These are phyloP conservation scores for Eutrema japonicum DNA, from an alignment of 345 rosid genomes.

Conservation along the genomic window DNA sequence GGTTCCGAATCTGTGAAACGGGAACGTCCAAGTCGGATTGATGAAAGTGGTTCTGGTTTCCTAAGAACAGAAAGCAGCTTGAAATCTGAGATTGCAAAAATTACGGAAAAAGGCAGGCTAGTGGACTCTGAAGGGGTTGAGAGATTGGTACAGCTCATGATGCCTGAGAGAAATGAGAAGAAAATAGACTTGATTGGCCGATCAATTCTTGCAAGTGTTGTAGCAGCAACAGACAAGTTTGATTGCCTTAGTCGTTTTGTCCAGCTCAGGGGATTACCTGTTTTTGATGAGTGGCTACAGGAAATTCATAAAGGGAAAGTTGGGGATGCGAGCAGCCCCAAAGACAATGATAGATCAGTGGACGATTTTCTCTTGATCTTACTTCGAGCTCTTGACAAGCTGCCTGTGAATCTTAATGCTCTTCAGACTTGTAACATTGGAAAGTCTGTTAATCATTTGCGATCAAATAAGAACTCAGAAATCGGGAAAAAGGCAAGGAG, in stretches of 20 bases:
- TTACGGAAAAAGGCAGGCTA: constrained; percentile 81
- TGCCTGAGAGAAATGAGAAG: constrained; percentile 68
- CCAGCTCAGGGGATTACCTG: constrained; percentile 81
- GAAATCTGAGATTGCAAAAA: constrained; percentile 72
- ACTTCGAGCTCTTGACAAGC: constrained; percentile 89
- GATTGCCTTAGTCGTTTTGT: constrained; percentile 87
- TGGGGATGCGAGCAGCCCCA: constrained; percentile 67
- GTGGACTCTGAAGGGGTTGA: constrained; percentile 80
- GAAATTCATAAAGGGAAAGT: constrained; percentile 89
- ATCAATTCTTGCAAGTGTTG: constrained; percentile 67
- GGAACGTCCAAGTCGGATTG: constrained; percentile 66
- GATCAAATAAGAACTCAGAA: constrained; percentile 76
- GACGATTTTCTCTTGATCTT: constrained; percentile 81
- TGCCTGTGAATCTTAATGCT: constrained; percentile 92
- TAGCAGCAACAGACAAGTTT: constrained; percentile 80
- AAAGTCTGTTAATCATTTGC: constrained; percentile 87
- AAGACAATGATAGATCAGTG: constrained; percentile 45
- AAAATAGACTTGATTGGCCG: constrained; percentile 72
- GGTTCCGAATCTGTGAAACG: constrained; percentile 70
- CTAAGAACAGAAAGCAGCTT: constrained; percentile 59
- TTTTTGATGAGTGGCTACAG: constrained; percentile 97
- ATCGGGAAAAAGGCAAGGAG: constrained; percentile 93
- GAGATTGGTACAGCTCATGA: constrained; percentile 69
- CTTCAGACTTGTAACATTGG: constrained; percentile 91
- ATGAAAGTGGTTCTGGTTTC: constrained; percentile 66